A percentile compares a stretch with the other conserved stretches of the same genome.
phyloP scores from a whole-genome alignment of 768 basidiomycete species.

The Collybia sordida region DNA sequence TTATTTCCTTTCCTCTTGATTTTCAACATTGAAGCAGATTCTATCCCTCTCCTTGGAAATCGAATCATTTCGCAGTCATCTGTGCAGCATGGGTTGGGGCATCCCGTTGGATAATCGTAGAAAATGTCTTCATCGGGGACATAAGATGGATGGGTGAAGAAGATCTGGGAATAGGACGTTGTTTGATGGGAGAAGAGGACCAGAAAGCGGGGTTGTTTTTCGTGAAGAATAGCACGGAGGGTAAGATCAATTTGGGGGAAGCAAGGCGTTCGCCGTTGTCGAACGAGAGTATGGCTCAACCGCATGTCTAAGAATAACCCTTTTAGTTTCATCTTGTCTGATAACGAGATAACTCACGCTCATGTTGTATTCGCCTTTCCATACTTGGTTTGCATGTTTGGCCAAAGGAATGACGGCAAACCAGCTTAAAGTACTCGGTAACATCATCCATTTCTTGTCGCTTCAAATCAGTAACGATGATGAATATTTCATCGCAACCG shows the following conservation, averaged over 20 bases:
- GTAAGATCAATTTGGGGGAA: constrained; percentile 82
- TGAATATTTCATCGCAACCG: constrained; percentile 75
- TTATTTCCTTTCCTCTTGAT: constrained; percentile 58
- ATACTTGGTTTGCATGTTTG: constrained; percentile 64
- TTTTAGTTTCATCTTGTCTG: not conserved
- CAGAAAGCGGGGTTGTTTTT: constrained; percentile 75
- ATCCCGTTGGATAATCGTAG: constrained; percentile 77
- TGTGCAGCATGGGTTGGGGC: constrained; percentile 75
- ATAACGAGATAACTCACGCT: constrained; percentile 49
- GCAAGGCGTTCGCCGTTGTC: constrained; percentile 73
- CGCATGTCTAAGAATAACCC: constrained; percentile 53
- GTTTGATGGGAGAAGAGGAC: constrained; percentile 80
- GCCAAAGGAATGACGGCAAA: constrained; percentile 64
- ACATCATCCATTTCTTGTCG: constrained; percentile 80
- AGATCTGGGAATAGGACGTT: constrained; percentile 78
- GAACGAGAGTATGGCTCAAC: constrained; percentile 62
- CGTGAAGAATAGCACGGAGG: constrained; percentile 71
- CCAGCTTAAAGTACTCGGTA: constrained; percentile 76
- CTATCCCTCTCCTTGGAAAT: constrained; percentile 65
- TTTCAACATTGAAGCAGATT: constrained; percentile 60
- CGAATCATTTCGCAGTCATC: constrained; percentile 85
- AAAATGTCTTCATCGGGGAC: constrained; percentile 74
- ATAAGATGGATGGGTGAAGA: constrained; percentile 71
- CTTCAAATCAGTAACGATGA: constrained; percentile 79
- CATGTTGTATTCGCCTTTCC: constrained; percentile 64